Evolutionary conservation across 2,329 filamentous ascomycete genomes (phyloP).

Genomic region (Paecilomyces sp.): DNA sequence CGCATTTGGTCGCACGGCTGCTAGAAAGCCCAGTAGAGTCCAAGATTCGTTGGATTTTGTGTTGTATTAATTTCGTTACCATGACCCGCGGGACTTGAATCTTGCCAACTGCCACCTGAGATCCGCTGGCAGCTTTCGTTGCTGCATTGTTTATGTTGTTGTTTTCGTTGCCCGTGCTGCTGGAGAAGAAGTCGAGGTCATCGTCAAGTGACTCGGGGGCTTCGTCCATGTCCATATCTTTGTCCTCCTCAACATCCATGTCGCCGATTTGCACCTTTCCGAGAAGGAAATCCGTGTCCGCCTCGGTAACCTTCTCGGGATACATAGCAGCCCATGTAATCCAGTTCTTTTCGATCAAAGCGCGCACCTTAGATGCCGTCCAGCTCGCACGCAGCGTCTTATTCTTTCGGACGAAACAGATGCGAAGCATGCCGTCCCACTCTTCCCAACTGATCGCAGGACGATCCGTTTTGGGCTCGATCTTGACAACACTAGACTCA

Average conservation of each 20-base stretch:
- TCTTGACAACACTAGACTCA: conserved; percentile 81
- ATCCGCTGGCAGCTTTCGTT: conserved; percentile 2
- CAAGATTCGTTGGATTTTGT: conserved; percentile 73
- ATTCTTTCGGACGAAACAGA: conserved; percentile 75
- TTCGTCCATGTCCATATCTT: conserved; percentile 35
- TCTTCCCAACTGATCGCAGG: conserved; percentile 90
- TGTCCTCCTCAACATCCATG: conserved; percentile 34
- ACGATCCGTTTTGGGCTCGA: conserved; percentile 77
- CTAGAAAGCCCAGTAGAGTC: conserved; percentile 69
- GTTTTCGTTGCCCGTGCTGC: conserved; percentile 10
- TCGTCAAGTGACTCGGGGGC: conserved; percentile 34
- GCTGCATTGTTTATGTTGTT: conserved; percentile 11
- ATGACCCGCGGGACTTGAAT: conserved; percentile 64
- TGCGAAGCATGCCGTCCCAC: conserved; percentile 78
- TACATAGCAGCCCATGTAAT: conserved; percentile 11
- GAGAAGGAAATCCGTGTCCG: background rate
- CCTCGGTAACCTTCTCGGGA: background rate
- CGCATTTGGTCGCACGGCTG: conserved; percentile 69
- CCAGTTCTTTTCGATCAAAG: conserved; percentile 11
- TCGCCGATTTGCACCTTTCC: conserved; percentile 5
- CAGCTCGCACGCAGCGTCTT: conserved; percentile 72
- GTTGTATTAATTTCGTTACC: conserved; percentile 65
- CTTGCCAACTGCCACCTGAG: conserved; percentile 40
- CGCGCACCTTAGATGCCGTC: conserved; percentile 57
- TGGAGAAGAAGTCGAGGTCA: conserved; percentile 69